Conservation (phyloP, 352 stramenopile species). For the Phytophthora chlamydospora region DNA sequence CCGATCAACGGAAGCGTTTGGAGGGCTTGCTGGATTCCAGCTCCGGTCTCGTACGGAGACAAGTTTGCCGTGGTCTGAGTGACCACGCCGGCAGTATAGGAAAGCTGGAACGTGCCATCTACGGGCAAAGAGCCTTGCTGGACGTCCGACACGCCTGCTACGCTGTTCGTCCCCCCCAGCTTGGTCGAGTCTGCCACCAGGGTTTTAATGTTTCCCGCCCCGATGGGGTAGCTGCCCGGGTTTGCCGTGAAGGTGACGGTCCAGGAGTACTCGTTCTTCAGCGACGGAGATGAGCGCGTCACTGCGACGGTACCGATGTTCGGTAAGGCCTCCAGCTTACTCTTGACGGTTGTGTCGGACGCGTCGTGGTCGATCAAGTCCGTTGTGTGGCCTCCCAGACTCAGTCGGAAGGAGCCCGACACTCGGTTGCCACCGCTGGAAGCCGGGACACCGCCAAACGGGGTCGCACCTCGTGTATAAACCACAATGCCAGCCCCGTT, state of each 20-base stretch:
- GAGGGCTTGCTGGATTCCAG: constrained; percentile 52
- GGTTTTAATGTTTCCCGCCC: constrained; percentile 63
- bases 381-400: constrained; percentile 88
- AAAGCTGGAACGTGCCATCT: constrained; percentile 68
- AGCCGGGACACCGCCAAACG: constrained; percentile 26
- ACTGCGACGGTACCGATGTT: constrained; percentile 94
- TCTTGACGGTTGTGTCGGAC: constrained; percentile 92
- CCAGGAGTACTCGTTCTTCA: constrained; percentile 94
- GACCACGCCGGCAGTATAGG: constrained; percentile 39
- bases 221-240: constrained; percentile 92
- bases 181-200: constrained; percentile 47
- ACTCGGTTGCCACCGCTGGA: constrained; percentile 92
- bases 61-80: constrained; percentile 51
- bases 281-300: constrained; percentile 73
- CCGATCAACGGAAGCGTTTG: constrained; percentile 59
- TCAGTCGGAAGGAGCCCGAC: constrained; percentile 88
- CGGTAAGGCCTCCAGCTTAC: constrained; percentile 89
- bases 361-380: constrained; percentile 92
- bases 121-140: constrained; percentile 63
- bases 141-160: constrained; percentile 36
- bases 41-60: constrained; percentile 59
- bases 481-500: constrained; percentile 86
- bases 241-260: constrained; percentile 94
- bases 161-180: constrained; percentile 53
- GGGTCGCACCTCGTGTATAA: constrained; percentile 68